phyloP scores from a whole-genome alignment of 2,329 filamentous ascomycete species.

The Fonsecaea pugnacius region DNA sequence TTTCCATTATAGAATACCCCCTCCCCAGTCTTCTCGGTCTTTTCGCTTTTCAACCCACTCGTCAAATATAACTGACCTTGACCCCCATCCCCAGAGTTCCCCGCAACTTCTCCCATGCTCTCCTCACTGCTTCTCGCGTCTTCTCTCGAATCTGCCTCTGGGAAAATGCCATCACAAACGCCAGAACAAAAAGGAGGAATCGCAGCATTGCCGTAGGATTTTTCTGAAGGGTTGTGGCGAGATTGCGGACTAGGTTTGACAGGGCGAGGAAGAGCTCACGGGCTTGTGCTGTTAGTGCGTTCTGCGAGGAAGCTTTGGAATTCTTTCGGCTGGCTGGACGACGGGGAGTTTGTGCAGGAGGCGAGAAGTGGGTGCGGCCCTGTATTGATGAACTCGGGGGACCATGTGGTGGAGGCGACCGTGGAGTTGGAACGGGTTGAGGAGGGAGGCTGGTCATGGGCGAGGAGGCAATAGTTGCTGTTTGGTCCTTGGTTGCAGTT shows the following conservation, averaged over 20 bases:
- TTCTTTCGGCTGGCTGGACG: slow-evolving; percentile 25
- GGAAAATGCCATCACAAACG: slow-evolving; percentile 76
- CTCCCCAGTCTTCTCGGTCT: background rate
- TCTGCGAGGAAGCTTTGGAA: slow-evolving; percentile 34
- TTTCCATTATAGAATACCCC: background rate
- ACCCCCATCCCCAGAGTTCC: slow-evolving; percentile 93
- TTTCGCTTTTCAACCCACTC: background rate
- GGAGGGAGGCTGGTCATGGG: slow-evolving; percentile 26
- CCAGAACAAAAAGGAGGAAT: slow-evolving; percentile 77
- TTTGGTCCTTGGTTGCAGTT: slow-evolving; percentile 28
- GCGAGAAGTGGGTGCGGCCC: slow-evolving; percentile 30
- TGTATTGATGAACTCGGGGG: background rate
- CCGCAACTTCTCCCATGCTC: slow-evolving; percentile 78
- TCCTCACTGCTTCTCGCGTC: slow-evolving; percentile 68
- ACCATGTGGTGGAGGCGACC: slow-evolving; percentile 16
- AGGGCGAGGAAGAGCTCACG: slow-evolving; percentile 52
- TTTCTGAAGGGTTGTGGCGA: slow-evolving; percentile 56
- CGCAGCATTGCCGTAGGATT: slow-evolving; percentile 62
- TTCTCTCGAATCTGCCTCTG: slow-evolving; percentile 75
- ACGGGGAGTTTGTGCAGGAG: slow-evolving; percentile 29
- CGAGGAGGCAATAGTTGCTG: background rate
- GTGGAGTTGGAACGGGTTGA: slow-evolving; percentile 21
- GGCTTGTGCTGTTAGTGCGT: slow-evolving; percentile 47
- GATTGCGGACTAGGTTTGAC: slow-evolving; percentile 56
- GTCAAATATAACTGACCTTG: slow-evolving; percentile 86